Evolutionary conservation across 805 yeast species (phyloP).

Genomic region (Nakazawaea molendinolei): DNA sequence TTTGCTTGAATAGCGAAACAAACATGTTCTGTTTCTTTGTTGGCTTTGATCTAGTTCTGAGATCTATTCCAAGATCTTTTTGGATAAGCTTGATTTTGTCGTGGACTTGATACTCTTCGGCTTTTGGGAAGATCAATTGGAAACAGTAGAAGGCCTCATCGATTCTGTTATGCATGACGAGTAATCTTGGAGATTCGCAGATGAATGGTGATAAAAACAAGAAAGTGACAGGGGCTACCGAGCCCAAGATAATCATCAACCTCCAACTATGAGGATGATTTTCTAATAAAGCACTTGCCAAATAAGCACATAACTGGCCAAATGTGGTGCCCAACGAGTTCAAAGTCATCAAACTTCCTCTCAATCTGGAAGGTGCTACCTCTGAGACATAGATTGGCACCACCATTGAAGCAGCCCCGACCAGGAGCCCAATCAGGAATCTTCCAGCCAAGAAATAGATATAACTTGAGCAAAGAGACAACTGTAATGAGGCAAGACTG

Average conservation of each 20-base stretch:
- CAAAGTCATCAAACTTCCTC: constrained; percentile 32
- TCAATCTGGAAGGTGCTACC: constrained; percentile 33
- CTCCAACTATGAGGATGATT: constrained; percentile 30
- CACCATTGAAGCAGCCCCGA: constrained; percentile 65
- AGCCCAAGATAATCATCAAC: constrained; percentile 29
- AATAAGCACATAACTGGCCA: constrained; percentile 40
- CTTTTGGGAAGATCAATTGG: constrained; percentile 35
- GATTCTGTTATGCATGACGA: constrained; percentile 26
- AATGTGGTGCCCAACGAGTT: constrained; percentile 41
- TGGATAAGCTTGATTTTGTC: constrained; percentile 41
- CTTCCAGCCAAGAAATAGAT: constrained; percentile 46
- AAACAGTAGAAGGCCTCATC: constrained; percentile 36
- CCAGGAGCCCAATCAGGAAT: constrained; percentile 60
- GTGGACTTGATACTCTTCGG: constrained; percentile 34
- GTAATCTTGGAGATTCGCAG: constrained; percentile 46
- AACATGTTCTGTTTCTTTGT: not conserved
- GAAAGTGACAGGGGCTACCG: constrained; percentile 35
- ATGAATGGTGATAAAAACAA: constrained; percentile 31
- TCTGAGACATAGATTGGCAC: constrained; percentile 56
- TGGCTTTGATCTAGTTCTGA: constrained; percentile 28
- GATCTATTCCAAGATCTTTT: constrained; percentile 35
- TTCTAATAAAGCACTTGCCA: constrained; percentile 28
- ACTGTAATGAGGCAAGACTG: constrained; percentile 25
- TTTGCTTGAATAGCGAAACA: constrained; percentile 29
- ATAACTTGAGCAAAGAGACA: constrained; percentile 35